These are phyloP conservation scores for Cladosporium cucumerinum DNA, from an alignment of 2,329 filamentous ascomycete genomes.

Conservation along the genomic window DNA sequence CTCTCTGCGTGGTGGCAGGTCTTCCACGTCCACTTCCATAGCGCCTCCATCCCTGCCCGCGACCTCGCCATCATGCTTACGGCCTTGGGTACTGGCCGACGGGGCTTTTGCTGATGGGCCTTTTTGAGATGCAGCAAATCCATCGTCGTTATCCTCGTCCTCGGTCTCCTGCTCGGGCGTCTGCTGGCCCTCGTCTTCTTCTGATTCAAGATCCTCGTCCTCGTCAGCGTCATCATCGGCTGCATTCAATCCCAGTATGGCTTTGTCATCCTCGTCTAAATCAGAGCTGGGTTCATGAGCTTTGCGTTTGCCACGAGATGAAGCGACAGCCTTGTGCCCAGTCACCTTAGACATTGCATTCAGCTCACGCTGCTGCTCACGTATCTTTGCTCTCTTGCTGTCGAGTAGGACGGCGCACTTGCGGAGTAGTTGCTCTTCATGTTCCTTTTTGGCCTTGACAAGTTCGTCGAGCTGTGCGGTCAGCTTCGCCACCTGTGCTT, in stretches of 20 bases:
- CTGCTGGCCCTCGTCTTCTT: constrained; percentile 37
- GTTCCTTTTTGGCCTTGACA: constrained; percentile 60
- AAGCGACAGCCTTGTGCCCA: constrained; percentile 24
- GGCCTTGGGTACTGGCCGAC: not conserved
- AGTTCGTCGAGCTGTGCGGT: constrained; percentile 64
- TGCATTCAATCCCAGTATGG: constrained; percentile 16
- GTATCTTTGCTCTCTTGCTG: constrained; percentile 75
- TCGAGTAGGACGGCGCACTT: constrained; percentile 71
- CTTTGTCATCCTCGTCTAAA: constrained; percentile 31
- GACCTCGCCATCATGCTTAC: not conserved
- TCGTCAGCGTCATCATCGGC: constrained; percentile 41
- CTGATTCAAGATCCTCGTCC: constrained; percentile 42
- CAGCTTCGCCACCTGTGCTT: constrained; percentile 57
- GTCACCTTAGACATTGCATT: constrained; percentile 7
- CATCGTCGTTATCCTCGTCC: constrained; percentile 27
- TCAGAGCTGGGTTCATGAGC: constrained; percentile 45
- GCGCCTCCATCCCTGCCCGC: not conserved
- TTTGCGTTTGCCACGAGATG: constrained; percentile 34
- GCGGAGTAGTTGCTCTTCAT: constrained; percentile 63
- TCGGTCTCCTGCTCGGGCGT: constrained; percentile 24
- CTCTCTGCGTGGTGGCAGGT: constrained; percentile 22
- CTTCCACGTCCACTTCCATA: constrained; percentile 20
- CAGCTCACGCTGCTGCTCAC: constrained; percentile 52
- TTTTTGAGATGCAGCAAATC: constrained; percentile 14
- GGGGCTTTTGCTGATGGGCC: not conserved